Conservation (phyloP, 352 stramenopile species). For the Globisporangium barbulae region DNA sequence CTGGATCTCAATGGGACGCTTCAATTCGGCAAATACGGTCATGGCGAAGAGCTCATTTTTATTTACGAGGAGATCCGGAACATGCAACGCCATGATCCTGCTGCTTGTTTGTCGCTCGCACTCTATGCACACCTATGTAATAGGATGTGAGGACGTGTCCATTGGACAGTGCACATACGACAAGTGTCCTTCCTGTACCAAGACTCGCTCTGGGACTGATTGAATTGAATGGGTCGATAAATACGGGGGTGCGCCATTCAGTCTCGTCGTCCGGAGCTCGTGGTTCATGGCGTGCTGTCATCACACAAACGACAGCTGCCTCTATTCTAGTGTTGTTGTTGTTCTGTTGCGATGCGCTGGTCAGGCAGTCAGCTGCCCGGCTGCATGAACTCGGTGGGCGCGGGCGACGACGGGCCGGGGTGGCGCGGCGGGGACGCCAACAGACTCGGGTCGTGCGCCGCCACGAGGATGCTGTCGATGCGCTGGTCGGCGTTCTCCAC, state of each 20-base stretch:
- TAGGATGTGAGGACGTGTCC: not conserved
- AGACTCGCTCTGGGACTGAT: too few species aligned
- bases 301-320: not conserved
- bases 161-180: not conserved
- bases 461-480: conserved; percentile 57
- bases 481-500: conserved; percentile 54
- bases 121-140: not conserved
- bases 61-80: not conserved
- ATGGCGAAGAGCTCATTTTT: not conserved
- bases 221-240: conserved; percentile 8
- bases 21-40: too few species aligned
- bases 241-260: conserved; percentile 10
- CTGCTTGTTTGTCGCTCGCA: too few species aligned
- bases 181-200: not conserved
- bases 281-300: not conserved
- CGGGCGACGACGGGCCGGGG: conserved; percentile 17
- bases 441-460: conserved; percentile 36
- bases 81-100: too few species aligned
- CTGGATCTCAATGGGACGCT: conserved; percentile 3
- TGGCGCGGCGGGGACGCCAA: conserved; percentile 17
- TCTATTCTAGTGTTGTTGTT: conserved; percentile 5
- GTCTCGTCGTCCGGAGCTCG: not conserved
- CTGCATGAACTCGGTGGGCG: not conserved
- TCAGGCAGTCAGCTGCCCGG: not conserved
- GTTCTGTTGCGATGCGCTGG: not conserved